Conservation (phyloP, 139 green algal species). For the Edaphochlamys debaryana region DNA sequence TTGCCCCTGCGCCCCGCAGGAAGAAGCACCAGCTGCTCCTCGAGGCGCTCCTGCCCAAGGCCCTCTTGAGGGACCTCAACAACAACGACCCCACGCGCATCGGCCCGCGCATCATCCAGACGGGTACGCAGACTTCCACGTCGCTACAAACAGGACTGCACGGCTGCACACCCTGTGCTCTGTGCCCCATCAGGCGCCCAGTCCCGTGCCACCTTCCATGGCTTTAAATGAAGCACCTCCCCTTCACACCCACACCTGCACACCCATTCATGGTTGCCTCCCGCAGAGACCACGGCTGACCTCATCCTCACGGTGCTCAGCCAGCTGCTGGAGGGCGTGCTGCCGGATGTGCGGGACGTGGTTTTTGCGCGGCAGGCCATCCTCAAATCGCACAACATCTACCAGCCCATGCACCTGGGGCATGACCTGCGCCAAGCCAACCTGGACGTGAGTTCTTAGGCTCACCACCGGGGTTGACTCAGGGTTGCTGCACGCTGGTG, state of each 20-base stretch:
- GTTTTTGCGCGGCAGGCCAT: slow-evolving; percentile 31
- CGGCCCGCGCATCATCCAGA: background rate
- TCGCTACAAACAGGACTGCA: no score
- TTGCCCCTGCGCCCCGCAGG: background rate
- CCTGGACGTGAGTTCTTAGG: slow-evolving; percentile 20
- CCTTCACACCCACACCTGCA: background rate
- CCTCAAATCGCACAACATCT: background rate
- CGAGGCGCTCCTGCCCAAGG: slow-evolving; percentile 6
- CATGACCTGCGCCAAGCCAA: slow-evolving; percentile 7
- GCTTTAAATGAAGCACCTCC: no score
- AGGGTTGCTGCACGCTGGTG: background rate
- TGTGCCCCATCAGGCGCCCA: no score
- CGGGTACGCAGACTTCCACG: background rate
- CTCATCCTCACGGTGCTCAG: slow-evolving; percentile 27
- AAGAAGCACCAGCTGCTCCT: slow-evolving; percentile 17
- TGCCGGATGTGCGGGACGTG: slow-evolving; percentile 21
- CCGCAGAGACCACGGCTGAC: slow-evolving; percentile 35
- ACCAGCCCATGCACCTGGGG: background rate
- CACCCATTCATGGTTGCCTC: background rate
- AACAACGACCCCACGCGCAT: background rate
- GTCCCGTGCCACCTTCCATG: no score
- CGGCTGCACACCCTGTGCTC: no score
- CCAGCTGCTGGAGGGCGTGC: slow-evolving; percentile 9
- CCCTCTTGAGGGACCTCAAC: slow-evolving; percentile 9
- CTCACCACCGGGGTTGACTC: background rate